Evolutionary conservation across 2,329 filamentous ascomycete genomes (phyloP), one percentile per base, ranked within the genome.

Genomic region (Xylogone sp.): DNA sequence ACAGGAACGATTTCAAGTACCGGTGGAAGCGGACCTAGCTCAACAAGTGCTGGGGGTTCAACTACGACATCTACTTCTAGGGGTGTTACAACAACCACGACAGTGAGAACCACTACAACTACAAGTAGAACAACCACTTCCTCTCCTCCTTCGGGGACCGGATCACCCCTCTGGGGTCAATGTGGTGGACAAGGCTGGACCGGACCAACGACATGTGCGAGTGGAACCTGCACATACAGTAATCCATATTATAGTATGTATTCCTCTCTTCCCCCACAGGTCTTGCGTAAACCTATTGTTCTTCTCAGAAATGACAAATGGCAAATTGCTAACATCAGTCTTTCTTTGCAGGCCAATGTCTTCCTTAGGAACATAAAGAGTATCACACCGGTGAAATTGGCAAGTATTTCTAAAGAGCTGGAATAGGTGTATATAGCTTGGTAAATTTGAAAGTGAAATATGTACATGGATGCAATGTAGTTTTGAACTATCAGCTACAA

Each of bases 1-100:
- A 52, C 29, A 13, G 62, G 60, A 9, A 56, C 53, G 1, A 9
- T 50, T 10, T 42, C 49, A 16, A 39, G 34, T 51, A 21, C n/a
- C 10, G 21, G 27, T 34, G 46, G 18, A 8, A 42, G 46, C 16
- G 18, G 18, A 9, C 8, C 46, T 39, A 18, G 18, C 21, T 44
- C 21, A 12, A 45, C 43, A 6, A 22, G 10, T 21, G 12, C 20
- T n/a, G 24, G 3, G 3, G 24, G 43, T 21, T 45, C 43, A 22
- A 45, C 20, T 16, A 45, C 43, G 21, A 24, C 20, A 3, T 44
- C 43, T 3, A 3, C 43, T 16, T n/a, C 24, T 18, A 45, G 21
- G 43, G 24, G 9, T 24, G 24, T 18, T 5, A 46, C 50, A 19
- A 21, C 49, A 21, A 46, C 49, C 19, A 51, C 49, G 19, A 47